These are phyloP conservation scores for Candida arabinofermentans DNA, from an alignment of 805 yeast genomes.

Conservation along the genomic window DNA sequence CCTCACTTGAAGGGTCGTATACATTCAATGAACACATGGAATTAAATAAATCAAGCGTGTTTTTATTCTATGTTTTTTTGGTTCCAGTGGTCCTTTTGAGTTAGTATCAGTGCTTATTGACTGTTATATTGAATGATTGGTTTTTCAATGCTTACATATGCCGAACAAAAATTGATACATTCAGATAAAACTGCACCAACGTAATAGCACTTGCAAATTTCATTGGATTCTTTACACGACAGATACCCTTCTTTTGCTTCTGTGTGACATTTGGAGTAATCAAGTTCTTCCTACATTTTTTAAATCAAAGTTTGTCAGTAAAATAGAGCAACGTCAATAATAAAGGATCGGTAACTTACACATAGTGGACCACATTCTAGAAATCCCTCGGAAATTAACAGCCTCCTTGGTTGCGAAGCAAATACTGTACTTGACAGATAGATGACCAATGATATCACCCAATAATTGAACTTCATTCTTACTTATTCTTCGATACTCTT, in stretches of 20 bases:
- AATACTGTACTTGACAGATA: not conserved
- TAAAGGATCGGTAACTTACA: conserved; percentile 9
- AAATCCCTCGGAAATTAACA: conserved; percentile 15
- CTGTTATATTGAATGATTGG: no score
- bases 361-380: conserved; percentile 22
- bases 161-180: conserved; percentile 24
- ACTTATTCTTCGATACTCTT: no score
- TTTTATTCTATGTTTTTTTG: conserved; percentile 18
- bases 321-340: not conserved
- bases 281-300: conserved; percentile 18
- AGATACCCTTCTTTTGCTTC: conserved; percentile 15
- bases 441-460: no score
- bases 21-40: conserved; percentile 16
- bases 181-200: conserved; percentile 20
- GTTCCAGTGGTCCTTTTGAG: no score
- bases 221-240: conserved; percentile 16
- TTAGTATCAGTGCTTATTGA: no score
- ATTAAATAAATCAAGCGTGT: conserved; percentile 16
- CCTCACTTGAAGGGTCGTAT: conserved; percentile 13
- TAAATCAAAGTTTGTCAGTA: not conserved
- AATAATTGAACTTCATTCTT: no score
- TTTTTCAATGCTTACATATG: conserved; percentile 20
- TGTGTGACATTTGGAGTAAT: conserved; percentile 24
- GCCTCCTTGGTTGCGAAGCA: conserved; percentile 7
- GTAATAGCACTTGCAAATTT: conserved; percentile 27